Evolutionary conservation across 176 grass and related monocot genomes (phyloP), one percentile per base, ranked within the genome.

Genomic region (Carex myosuroides): DNA sequence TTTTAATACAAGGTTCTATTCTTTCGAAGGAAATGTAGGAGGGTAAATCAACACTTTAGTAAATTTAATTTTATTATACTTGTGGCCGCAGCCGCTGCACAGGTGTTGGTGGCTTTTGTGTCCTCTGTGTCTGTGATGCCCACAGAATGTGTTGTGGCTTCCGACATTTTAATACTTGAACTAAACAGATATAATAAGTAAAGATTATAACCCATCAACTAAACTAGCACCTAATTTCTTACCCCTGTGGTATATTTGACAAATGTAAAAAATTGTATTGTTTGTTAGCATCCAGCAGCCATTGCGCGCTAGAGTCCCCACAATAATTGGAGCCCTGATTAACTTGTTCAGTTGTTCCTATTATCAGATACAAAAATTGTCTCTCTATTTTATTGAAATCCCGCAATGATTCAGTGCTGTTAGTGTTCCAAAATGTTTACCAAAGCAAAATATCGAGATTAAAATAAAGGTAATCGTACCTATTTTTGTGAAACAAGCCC

Each of bases 1-100:
- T 79, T 86, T 84, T 70, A 32, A 70, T 71, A 84, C 68, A 26
- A 4, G 22, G 18, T 86, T 86, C 73, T 86, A 68, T 86, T 86
- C 84, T 85, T 85, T 85, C 63, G 21, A 79, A 78, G 39, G 6
- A 71, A 64, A 63, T 85, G 64, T 84, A 64, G 52, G 52, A 9
- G 37, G n/a, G 35, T 68, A 48, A 35, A 68, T 68, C 11, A 32
- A 66, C 13, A 35, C 24, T 67, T 67, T 67, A 16, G 20, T 67
- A 0, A 64, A 65, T 30, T 33, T 35, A 37, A 68, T 68, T 68
- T 37, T 0, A 35, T 35, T 37, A 37, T 17, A 37, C 13, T 3
- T 68, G 32, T 68, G 13, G 64, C 5, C 13, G 64, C 26, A 66
- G 64, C 64, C 12, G 12, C 64, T 66, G 11, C 3, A 30, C 60